Evolutionary conservation across 768 basidiomycete genomes (phyloP), one percentile per base, ranked within the genome.

Genomic region (Macrolepiota fuliginosa): DNA sequence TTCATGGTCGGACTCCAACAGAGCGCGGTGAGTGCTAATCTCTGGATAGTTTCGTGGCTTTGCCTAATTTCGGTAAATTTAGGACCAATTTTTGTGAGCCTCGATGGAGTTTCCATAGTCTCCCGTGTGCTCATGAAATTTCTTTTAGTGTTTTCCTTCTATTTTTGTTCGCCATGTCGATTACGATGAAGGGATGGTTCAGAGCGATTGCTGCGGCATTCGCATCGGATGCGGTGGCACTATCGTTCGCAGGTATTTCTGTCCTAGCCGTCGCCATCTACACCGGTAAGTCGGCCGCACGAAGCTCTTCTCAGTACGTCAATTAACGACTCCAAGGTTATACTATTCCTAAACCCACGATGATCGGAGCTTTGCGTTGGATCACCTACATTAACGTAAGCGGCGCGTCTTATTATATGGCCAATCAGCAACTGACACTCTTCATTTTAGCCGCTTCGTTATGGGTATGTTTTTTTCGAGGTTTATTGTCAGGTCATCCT

Each of bases 161-260:
- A 24, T 83, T 87, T 66, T 62, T 84, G 24, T 81, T 85, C 58
- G 68, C 76, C 3, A 80, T 86, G 68, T 79, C 87, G 27, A 55
- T 92, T 25, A 75, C 86, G 12, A 89, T 92, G 83, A 88, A 89
- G 69, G 85, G 83, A 0, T 87, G 88, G 82, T 96, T 93, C 83
- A 81, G 92, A 27, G 78, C 81, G 0, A 72, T 90, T 12, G 86
- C 88, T 2, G 86, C 89, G 0, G 77, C 79, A 3, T 86, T 89
- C 70, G 77, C 79, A 49, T 77, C 80, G 4, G 83, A 86, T 54
- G 83, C 88, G 2, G 78, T 84, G 0, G 89, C 89, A 4, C 86
- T 86, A 65, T 76, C 86, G 5, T 64, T 88, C n/a, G 85, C 83
- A 24, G 86, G 75, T 62, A 68, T 82, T 15, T 68, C 72, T 51